Evolutionary conservation across 1,139 yeast genomes (phyloP), one percentile per base, ranked within the genome.

Genomic region (Hyphopichia wangnamkhiaoensis): DNA sequence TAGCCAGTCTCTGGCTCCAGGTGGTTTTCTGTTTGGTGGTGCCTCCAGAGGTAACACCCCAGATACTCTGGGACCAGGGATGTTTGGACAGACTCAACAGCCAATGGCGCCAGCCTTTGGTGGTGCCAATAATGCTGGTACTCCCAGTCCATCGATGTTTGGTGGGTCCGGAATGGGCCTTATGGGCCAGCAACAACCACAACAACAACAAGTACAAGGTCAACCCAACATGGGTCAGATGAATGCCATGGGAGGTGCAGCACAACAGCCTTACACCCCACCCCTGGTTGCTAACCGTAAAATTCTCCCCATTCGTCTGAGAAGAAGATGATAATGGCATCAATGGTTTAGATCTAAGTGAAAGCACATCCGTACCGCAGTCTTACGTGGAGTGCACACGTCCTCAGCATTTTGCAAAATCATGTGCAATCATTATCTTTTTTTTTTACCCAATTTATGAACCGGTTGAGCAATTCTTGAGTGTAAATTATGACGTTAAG

Each of bases 241-340:
- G 31, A 28, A 28, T 28, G 19, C 17, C 3, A 28, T 28, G 31
- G 31, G 31, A 6, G 31, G 31, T 28, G 24, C 33, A 21, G 15
- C 37, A 5, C 37, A 26, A 14, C 33, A 31, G 21, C 31, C 33
- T 35, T 33, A 42, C 40, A 27, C 45, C 29, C 35, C 32, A 3
- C 37, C 37, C 15, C 26, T 37, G 18, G 36, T 33, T 3, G 42
- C 37, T 19, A 35, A 35, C 26, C 18, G 37, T 12, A 39, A 37
- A 41, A 56, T 62, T 27, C 61, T 62, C 12, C 63, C 56, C 35
- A 63, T 63, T 49, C 53, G 66, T 39, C 52, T 52, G 39, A 56
- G 69, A 50, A 53, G 67, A 45, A 50, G 60, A 27, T 47, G 29
- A 36, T n/a, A n/a, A n/a, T n/a, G n/a, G n/a, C n/a, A n/a, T n/a